Evolutionary conservation across 2,329 filamentous ascomycete genomes (phyloP).

Genomic region (Mycosphaerella sp.): DNA sequence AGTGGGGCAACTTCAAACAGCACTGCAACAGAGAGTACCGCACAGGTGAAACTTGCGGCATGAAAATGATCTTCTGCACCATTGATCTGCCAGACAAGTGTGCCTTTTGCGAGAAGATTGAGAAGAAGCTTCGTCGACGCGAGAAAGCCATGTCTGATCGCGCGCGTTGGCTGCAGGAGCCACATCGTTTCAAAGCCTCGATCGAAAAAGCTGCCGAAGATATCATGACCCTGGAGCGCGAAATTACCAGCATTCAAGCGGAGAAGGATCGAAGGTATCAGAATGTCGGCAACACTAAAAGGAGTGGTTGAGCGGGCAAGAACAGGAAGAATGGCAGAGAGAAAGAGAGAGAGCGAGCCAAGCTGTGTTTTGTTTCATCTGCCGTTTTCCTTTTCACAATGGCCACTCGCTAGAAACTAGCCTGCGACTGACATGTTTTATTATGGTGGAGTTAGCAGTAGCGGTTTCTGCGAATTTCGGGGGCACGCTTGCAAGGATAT

Average conservation of each 20-base stretch:
- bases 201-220: conserved; percentile 64
- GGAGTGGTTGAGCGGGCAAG: conserved; percentile 8
- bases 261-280: conserved; percentile 28
- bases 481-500: too few relatives aligned
- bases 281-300: conserved; percentile 24
- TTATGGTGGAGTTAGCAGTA: not conserved
- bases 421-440: too few relatives aligned
- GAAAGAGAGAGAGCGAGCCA: too few relatives aligned
- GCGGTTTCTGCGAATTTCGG: not conserved
- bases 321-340: not conserved
- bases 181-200: conserved; percentile 52
- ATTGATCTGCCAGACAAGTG: conserved; percentile 60
- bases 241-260: conserved; percentile 56
- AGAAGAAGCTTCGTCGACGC: conserved; percentile 72
- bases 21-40: conserved; percentile 94
- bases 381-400: not conserved
- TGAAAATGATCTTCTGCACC: conserved; percentile 81
- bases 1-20: conserved; percentile 87
- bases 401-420: not conserved
- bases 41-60: conserved; percentile 91
- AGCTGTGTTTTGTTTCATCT: not conserved
- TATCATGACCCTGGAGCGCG: conserved; percentile 63
- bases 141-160: conserved; percentile 70
- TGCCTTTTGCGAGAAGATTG: conserved; percentile 81
- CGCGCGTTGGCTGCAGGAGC: conserved; percentile 69